Conservation (phyloP, 2,329 filamentous ascomycete genomes). For the Amauroascus niger region DNA sequence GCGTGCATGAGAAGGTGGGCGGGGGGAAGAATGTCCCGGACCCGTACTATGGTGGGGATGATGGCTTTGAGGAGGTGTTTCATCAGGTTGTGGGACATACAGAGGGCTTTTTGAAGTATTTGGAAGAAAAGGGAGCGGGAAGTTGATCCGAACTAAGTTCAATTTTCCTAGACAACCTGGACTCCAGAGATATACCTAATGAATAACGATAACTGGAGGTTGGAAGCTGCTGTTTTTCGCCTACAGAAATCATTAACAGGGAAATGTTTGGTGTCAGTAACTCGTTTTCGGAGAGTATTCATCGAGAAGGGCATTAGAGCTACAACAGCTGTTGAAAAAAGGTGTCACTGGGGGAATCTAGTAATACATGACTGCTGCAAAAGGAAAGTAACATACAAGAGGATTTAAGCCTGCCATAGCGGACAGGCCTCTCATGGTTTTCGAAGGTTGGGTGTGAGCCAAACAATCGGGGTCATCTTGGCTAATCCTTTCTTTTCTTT, state of each 20-base stretch:
- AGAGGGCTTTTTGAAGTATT: conserved; percentile 59
- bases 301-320: no score
- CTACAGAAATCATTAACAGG: neutral
- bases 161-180: neutral
- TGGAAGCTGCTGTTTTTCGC: neutral
- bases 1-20: conserved; percentile 28
- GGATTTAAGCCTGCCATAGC: no score
- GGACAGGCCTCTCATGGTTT: no score
- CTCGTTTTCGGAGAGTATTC: neutral
- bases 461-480: no score
- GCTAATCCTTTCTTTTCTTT: no score
- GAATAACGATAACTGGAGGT: neutral
- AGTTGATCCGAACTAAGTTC: neutral
- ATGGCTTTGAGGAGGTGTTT: conserved; percentile 78
- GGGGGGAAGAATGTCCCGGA: conserved; percentile 65
- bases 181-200: neutral
- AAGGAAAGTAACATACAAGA: no score
- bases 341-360: no score
- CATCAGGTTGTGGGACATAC: conserved; percentile 72
- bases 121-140: conserved; percentile 29
- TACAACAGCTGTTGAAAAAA: no score
- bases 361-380: no score
- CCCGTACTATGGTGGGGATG: conserved; percentile 80
- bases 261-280: neutral
- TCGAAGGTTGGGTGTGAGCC: no score